Evolutionary conservation across 1,284 basidiomycete genomes (phyloP), one percentile per base, ranked within the genome.

Genomic region (Termitomyces sp.): DNA sequence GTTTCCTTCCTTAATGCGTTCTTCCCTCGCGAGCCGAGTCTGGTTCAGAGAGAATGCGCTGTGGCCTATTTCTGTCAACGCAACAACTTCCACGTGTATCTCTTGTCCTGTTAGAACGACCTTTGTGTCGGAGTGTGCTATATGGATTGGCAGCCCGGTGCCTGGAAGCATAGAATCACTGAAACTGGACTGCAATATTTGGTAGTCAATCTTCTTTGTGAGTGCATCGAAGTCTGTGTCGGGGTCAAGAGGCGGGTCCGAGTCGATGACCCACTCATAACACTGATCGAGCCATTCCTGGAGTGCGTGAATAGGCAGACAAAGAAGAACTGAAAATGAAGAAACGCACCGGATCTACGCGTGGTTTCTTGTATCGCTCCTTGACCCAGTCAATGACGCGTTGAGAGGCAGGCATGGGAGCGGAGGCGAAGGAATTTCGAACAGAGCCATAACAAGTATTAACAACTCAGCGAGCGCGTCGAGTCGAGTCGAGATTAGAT

Each of bases 221-320:
- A 72, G 66, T 19, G 68, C 66, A 39, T 75, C 66, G 57, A 83
- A 74, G 46, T 83, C 70, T 18, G 66, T 62, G 18, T 78, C 76
- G 51, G 77, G 65, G 24, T 73, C 57, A 43, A 79, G 69, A 49
- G 53, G 51, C 16, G n/a, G 55, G 45, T 84, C 78, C 11, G 48
- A 33, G 11, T 65, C 66, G 9, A 71, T 62, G 31, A 88, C 68
- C 83, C 84, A 89, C 21, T 74, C 70, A 60, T 80, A 83, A 60
- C 88, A 91, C 21, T 76, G 81, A 39, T 78, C 71, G 5, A 91
- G 77, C 88, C 88, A 91, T 64, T 83, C 83, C 86, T 88, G 24
- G 47, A 53, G 39, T 44, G 46, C 16, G 38, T 49, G 35, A 44
- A 49, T 40, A 26, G 14, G 10, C 8, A 39, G 3, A 6, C 31